Evolutionary conservation across 2,329 filamentous ascomycete genomes (phyloP).

Genomic region (Ascochyta rabiei): DNA sequence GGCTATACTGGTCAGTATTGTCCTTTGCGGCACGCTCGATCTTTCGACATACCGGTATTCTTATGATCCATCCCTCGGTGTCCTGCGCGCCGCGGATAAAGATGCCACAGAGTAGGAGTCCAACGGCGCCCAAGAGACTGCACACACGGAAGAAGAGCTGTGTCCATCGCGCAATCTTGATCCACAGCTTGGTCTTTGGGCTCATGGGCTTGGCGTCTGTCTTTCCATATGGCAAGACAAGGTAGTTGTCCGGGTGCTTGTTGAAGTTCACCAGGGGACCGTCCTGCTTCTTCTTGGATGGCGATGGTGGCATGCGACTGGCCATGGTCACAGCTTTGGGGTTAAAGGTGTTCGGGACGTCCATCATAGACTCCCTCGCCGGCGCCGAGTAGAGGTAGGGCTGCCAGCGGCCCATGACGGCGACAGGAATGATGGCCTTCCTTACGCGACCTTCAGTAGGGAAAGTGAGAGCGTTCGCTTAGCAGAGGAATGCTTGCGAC

Average conservation of each 20-base stretch:
- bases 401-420: conserved; percentile 57
- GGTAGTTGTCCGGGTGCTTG: conserved; percentile 79
- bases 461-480: conserved; percentile 37
- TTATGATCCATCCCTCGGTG: conserved; percentile 74
- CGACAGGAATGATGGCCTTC: conserved; percentile 35
- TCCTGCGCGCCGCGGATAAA: conserved; percentile 72
- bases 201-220: conserved; percentile 70
- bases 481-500: conserved; percentile 44
- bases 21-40: not conserved
- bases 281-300: conserved; percentile 66
- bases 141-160: conserved; percentile 73
- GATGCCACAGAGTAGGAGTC: conserved; percentile 76
- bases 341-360: conserved; percentile 67
- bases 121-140: conserved; percentile 71
- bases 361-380: conserved; percentile 56
- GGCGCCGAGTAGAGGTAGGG: conserved; percentile 75
- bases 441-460: conserved; percentile 33
- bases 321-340: conserved; percentile 84
- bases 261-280: conserved; percentile 85
- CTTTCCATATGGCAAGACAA: conserved; percentile 67
- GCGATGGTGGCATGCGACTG: conserved; percentile 69
- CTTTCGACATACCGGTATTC: conserved; percentile 68
- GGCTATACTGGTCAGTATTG: conserved; percentile 60
- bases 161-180: conserved; percentile 70
- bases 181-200: conserved; percentile 69